Conservation (phyloP, 2,329 filamentous ascomycete genomes). For the Ophiosphaerella narmari region DNA sequence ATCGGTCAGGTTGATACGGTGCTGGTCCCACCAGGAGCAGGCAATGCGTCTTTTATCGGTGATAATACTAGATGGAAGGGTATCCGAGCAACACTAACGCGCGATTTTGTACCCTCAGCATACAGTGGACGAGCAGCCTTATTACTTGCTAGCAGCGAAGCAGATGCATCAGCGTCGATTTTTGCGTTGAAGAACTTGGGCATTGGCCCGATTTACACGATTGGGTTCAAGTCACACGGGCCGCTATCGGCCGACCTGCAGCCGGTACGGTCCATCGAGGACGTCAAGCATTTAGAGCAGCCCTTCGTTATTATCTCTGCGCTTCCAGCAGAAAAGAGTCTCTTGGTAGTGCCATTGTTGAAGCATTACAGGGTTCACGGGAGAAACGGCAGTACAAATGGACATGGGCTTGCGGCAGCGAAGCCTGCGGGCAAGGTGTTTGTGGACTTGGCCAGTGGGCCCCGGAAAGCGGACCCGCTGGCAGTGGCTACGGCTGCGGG, state of each 20-base stretch:
- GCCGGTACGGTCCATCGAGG: constrained; percentile 71
- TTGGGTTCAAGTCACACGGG: constrained; percentile 70
- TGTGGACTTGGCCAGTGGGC: constrained; percentile 73
- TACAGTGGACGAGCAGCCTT: constrained; percentile 77
- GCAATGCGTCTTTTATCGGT: constrained; percentile 61
- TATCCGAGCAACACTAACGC: constrained; percentile 78
- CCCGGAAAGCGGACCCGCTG: constrained; percentile 69
- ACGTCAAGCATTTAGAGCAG: constrained; percentile 76
- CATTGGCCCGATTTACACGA: constrained; percentile 80
- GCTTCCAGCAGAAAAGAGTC: constrained; percentile 75
- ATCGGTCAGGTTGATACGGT: constrained; percentile 86
- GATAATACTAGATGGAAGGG: constrained; percentile 88
- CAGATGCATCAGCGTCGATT: constrained; percentile 77
- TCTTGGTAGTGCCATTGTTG: constrained; percentile 76
- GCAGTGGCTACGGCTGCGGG: constrained; percentile 73
- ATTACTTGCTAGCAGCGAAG: constrained; percentile 71
- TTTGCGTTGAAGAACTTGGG: constrained; percentile 78
- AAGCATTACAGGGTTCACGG: constrained; percentile 66
- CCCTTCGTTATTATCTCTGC: constrained; percentile 84
- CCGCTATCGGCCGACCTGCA: constrained; percentile 68
- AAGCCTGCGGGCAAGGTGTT: constrained; percentile 68
- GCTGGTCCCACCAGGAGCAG: constrained; percentile 60
- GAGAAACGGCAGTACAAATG: constrained; percentile 41
- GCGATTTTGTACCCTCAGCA: constrained; percentile 80
- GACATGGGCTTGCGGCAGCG: constrained; percentile 20